Evolutionary conservation across 2,329 filamentous ascomycete genomes (phyloP).

Genomic region (Lithohypha guttulata): DNA sequence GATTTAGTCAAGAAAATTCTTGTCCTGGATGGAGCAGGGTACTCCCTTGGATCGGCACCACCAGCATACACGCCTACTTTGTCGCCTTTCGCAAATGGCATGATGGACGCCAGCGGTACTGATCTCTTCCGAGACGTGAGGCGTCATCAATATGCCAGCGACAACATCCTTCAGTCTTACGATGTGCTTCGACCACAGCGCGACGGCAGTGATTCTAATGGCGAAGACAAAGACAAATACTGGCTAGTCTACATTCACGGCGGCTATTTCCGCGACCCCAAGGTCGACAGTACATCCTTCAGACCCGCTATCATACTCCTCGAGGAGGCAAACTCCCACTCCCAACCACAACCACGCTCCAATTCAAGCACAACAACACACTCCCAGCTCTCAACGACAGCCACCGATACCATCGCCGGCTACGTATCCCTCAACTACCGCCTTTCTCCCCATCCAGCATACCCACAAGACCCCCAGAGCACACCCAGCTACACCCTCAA

Average conservation of each 20-base stretch:
- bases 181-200: slow-evolving; percentile 16
- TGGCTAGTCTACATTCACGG: slow-evolving; percentile 35
- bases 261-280: slow-evolving; percentile 40
- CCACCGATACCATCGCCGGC: slow-evolving; percentile 23
- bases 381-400: neutral
- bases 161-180: slow-evolving; percentile 21
- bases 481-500: slow-evolving; percentile 25
- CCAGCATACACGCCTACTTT: neutral
- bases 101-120: neutral
- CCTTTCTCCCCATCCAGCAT: slow-evolving; percentile 32
- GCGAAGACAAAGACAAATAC: slow-evolving; percentile 9
- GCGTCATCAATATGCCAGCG: slow-evolving; percentile 17
- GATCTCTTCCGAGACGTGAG: neutral
- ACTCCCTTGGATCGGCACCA: neutral
- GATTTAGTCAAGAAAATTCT: neutral
- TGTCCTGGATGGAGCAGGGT: neutral
- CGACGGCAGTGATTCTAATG: neutral
- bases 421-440: slow-evolving; percentile 39
- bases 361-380: neutral
- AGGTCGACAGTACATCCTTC: slow-evolving; percentile 29
- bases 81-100: slow-evolving; percentile 1
- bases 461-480: slow-evolving; percentile 28
- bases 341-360: neutral
- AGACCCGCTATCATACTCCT: slow-evolving; percentile 28
- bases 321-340: slow-evolving; percentile 3